Base-by-base conservation (phyloP, 176 grass and related monocot species). In the Paspalum notatum region DNA sequence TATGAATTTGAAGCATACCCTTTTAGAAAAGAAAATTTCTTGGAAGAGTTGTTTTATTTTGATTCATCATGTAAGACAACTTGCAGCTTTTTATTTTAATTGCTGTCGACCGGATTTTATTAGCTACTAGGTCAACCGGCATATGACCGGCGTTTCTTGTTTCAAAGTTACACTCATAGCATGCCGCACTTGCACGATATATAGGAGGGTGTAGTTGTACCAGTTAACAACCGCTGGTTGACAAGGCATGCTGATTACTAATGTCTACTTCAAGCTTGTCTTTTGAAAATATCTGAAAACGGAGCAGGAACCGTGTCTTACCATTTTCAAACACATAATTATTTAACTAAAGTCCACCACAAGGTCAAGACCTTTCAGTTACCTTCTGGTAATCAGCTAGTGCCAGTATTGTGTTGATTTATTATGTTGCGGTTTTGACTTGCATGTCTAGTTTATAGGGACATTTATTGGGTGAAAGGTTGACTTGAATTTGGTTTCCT, bases 181-280 rank as follows among this genome's bases (percentile, higher is more conserved):
- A 71, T 64, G 60, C 50, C 75, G 15, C 41, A 64, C n/a, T 71
- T 85, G 39, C 71, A 76, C 45, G 14, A 16, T 73, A 65, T 25
- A 56, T 89, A 76, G 12, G 55, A 46, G 26, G 66, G 49, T 44
- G 55, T 76, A 58, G 77, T 76, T 89, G 47, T 71, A 89, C 55
- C 77, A 32, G 64, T 76, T 80, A 89, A 80, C 87, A 81, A 71
- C 76, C 71, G 47, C 48, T 76, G 48, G 48, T 81, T 85, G 76
- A 77, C 54, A 71, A 81, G 56, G 63, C 5, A 12, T 20, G 25
- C 47, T 63, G 70, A 62, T 80, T 9, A 41, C 44, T 24, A 79
- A 75, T 75, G 81, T 85, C 66, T 63, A 71, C 20, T 42, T 61
- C 17, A 79, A 89, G 37, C 62, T 21, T 54, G 25, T 54, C 43